phyloP scores from a whole-genome alignment of 2,329 filamentous ascomycete genomes.

The Trichoderma guizhouense region DNA sequence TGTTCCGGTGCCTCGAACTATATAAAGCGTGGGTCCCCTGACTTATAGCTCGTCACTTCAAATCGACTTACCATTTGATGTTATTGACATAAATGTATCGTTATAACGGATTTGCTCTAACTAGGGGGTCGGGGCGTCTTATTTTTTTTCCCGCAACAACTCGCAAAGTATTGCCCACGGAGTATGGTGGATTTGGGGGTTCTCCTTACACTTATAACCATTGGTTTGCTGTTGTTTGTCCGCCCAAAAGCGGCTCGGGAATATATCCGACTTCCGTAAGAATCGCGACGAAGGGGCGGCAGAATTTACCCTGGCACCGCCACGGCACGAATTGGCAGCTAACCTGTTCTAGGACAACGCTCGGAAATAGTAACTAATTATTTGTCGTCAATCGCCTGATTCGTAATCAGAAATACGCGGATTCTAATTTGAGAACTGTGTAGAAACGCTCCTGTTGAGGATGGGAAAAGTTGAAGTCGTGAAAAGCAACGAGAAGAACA shows the following conservation, averaged over 20 bases:
- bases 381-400: neutral
- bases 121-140: neutral
- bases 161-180: neutral
- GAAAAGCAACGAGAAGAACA: neutral
- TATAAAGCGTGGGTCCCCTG: too few species aligned
- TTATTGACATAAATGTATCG: neutral
- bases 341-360: neutral
- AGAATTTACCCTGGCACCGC: neutral
- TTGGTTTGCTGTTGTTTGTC: neutral
- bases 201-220: neutral
- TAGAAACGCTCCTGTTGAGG: neutral
- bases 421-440: neutral
- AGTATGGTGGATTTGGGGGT: neutral
- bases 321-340: neutral
- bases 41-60: neutral
- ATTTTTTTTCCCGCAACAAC: neutral
- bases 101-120: neutral
- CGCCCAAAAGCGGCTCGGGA: neutral
- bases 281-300: neutral
- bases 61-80: neutral
- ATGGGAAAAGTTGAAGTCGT: neutral
- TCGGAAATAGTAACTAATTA: neutral
- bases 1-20: neutral
- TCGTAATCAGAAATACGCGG: neutral
- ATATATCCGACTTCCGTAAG: neutral